Conservation (phyloP, 139 green algal species). For the Chlamydomonas sp. region DNA sequence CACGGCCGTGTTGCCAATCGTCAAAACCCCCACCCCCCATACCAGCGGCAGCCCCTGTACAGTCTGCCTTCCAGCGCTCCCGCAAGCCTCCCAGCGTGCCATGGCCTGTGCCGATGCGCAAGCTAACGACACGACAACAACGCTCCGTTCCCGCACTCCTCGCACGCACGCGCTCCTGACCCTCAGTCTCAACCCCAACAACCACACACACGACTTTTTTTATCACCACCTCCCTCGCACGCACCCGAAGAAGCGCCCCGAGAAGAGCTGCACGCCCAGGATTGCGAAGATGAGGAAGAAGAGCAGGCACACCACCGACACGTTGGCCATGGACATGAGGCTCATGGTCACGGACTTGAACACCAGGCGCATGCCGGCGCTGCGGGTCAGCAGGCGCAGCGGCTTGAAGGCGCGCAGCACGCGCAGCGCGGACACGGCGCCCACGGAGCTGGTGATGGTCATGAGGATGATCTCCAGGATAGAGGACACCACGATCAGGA, state of each 20-base stretch:
- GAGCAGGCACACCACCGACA: conserved; percentile 78
- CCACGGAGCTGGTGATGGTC: conserved; percentile 18
- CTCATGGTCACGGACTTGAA: conserved; percentile 43
- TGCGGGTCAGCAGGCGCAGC: conserved; percentile 73
- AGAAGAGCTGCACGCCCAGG: conserved; percentile 85
- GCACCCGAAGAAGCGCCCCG: conserved; percentile 49
- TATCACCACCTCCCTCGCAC: not conserved
- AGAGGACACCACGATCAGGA: conserved; percentile 71
- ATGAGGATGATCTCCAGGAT: conserved; percentile 47
- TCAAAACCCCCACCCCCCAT: too few species aligned
- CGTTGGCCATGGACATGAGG: conserved; percentile 78
- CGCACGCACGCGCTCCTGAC: too few species aligned
- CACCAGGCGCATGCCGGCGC: conserved; percentile 79
- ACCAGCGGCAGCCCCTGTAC: not conserved
- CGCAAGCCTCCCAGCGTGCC: not conserved
- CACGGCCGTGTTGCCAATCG: too few species aligned
- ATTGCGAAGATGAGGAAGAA: conserved; percentile 91
- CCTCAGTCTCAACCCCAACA: too few species aligned
- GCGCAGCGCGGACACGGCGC: conserved; percentile 56
- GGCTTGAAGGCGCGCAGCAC: conserved; percentile 81
- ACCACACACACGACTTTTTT: too few species aligned
- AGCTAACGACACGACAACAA: too few species aligned
- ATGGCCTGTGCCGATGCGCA: not conserved
- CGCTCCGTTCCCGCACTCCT: too few species aligned
- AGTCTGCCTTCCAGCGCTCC: not conserved